phyloP scores from a whole-genome alignment of 1,284 basidiomycete genomes.

The Puccinia novopanici region DNA sequence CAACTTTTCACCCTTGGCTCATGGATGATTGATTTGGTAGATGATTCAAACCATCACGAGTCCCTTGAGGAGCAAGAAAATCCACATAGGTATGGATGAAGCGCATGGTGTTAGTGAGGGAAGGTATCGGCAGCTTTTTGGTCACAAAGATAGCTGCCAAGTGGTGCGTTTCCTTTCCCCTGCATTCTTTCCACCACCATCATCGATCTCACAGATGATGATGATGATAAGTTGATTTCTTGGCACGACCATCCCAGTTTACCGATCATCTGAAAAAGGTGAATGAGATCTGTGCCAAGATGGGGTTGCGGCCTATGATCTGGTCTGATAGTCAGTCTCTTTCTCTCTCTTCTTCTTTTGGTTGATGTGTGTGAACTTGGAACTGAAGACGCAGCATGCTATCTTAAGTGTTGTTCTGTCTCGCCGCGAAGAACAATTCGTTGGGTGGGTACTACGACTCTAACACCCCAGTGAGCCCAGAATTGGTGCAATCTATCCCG shows the following conservation, averaged over 20 bases:
- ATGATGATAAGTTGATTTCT: background rate
- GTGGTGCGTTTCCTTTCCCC: conserved; percentile 52
- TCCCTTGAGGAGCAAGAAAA: conserved; percentile 58
- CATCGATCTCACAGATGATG: background rate
- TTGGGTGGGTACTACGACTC: conserved; percentile 59
- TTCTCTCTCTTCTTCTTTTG: background rate
- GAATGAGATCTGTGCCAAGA: conserved; percentile 56
- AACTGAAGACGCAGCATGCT: too few relatives aligned
- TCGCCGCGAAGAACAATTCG: conserved; percentile 59
- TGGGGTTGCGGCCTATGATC: conserved; percentile 59
- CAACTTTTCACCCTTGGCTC: background rate
- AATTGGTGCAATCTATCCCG: conserved; percentile 57
- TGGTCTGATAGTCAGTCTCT: conserved; percentile 58
- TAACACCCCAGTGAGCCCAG: conserved; percentile 54
- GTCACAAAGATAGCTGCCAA: conserved; percentile 57
- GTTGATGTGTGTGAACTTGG: background rate
- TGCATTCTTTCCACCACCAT: background rate
- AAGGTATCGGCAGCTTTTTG: conserved; percentile 58
- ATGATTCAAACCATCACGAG: conserved; percentile 57
- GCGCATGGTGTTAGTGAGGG: conserved; percentile 60
- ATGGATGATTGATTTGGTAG: conserved; percentile 42
- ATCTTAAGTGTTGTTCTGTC: conserved; percentile 60
- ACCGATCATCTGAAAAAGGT: conserved; percentile 57
- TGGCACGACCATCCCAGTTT: conserved; percentile 53
- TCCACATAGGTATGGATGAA: conserved; percentile 59